Percentiles rank a stretch among this genome's conserved stretches.
phyloP scores from a whole-genome alignment of 163 green algal genomes.

The Chloromonas sp. region DNA sequence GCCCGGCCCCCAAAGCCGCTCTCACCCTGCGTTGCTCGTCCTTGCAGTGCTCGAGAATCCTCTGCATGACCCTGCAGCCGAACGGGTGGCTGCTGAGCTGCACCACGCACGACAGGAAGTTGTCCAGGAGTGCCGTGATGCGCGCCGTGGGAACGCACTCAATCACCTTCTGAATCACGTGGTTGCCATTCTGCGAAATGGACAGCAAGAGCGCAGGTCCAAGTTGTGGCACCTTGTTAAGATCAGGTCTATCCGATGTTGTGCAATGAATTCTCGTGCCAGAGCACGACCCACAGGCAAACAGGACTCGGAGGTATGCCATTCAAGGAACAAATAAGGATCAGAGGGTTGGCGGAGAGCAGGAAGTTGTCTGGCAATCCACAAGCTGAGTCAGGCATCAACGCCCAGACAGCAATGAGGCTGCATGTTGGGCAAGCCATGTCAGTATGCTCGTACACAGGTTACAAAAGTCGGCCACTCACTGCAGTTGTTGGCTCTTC shows the following conservation, averaged over 20 bases:
- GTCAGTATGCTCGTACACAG: background rate
- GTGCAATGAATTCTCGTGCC: too few relatives aligned
- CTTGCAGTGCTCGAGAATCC: conserved; percentile 80
- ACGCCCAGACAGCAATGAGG: background rate
- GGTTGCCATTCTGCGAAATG: conserved; percentile 83
- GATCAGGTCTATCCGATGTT: too few relatives aligned
- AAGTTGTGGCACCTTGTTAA: too few relatives aligned
- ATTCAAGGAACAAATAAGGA: background rate
- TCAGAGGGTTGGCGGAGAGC: background rate
- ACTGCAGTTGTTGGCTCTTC: too few relatives aligned
- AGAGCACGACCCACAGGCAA: too few relatives aligned
- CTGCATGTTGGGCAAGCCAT: background rate
- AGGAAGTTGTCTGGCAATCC: too few relatives aligned
- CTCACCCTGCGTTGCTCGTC: conserved; percentile 22
- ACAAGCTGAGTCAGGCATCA: background rate
- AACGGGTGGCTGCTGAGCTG: conserved; percentile 77
- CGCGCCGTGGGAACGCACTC: conserved; percentile 66
- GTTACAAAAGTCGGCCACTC: background rate
- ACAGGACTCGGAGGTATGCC: too few relatives aligned
- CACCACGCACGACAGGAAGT: conserved; percentile 61
- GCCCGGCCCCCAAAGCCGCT: too few relatives aligned
- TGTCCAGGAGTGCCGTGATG: conserved; percentile 68
- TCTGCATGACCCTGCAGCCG: conserved; percentile 86
- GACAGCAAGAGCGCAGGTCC: too few relatives aligned
- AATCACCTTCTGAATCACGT: conserved; percentile 88